A percentile compares a stretch with the other conserved stretches of the same genome.
Evolutionary conservation across 1,139 yeast species (phyloP).

Genomic region (Entelexis paramagnoliae): DNA sequence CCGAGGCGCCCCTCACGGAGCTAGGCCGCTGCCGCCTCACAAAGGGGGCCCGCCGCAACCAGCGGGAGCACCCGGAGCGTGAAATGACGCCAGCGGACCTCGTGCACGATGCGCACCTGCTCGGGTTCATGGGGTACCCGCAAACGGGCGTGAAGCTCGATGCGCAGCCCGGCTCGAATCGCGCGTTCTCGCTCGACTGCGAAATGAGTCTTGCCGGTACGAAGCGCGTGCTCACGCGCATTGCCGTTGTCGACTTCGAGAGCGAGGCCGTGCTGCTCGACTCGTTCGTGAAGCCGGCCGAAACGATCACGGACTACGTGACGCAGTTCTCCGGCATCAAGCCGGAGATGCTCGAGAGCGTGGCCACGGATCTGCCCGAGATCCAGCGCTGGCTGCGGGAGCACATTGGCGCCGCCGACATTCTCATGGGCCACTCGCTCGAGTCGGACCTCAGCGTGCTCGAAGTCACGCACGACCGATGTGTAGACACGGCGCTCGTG

Average conservation of each 20-base stretch:
- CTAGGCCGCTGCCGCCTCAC: background rate
- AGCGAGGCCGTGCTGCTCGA: slow-evolving; percentile 50
- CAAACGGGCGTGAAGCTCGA: slow-evolving; percentile 11
- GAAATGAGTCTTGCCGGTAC: slow-evolving; percentile 68
- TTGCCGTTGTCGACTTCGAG: slow-evolving; percentile 59
- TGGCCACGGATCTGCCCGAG: slow-evolving; percentile 55
- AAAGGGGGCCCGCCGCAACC: background rate
- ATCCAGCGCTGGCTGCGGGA: slow-evolving; percentile 49
- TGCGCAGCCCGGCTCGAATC: slow-evolving; percentile 30
- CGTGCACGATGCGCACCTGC: background rate
- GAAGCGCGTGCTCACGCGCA: slow-evolving; percentile 64
- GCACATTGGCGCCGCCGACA: slow-evolving; percentile 53
- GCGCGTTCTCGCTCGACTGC: slow-evolving; percentile 74
- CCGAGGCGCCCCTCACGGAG: slow-evolving; percentile 4
- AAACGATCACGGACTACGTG: slow-evolving; percentile 62
- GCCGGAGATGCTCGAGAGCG: slow-evolving; percentile 48
- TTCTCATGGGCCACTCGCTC: slow-evolving; percentile 82
- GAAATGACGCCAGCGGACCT: background rate
- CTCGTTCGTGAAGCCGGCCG: slow-evolving; percentile 64
- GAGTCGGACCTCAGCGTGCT: slow-evolving; percentile 84
- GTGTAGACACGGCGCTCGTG: slow-evolving; percentile 77
- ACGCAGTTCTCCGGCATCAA: slow-evolving; percentile 86
- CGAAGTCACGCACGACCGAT: slow-evolving; percentile 56
- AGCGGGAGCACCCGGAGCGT: background rate
- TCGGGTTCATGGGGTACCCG: slow-evolving; percentile 48